Conservation (phyloP, 495 filamentous ascomycete genomes). For the Penicillium dipodomyicola region DNA sequence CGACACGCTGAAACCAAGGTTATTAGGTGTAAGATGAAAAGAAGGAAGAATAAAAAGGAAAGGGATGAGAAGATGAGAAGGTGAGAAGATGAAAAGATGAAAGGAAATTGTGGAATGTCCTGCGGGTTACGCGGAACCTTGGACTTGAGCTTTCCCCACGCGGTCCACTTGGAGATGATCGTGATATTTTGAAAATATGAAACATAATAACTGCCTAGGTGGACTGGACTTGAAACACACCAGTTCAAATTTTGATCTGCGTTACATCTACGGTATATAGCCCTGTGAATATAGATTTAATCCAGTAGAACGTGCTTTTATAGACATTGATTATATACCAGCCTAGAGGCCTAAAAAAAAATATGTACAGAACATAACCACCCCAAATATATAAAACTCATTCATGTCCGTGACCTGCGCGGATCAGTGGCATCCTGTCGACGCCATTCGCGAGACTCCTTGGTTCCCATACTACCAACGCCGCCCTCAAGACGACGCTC, state of each 20-base stretch:
- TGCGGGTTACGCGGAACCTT: constrained; percentile 26
- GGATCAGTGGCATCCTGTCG: constrained; percentile 82
- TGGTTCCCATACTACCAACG: constrained; percentile 82
- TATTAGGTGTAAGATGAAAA: background rate
- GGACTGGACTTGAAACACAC: background rate
- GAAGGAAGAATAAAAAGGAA: background rate
- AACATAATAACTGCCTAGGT: background rate
- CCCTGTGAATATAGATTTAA: background rate
- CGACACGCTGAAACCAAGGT: constrained; percentile 4
- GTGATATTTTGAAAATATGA: background rate
- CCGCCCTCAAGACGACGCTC: constrained; percentile 88
- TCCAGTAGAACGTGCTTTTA: background rate
- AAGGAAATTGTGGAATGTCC: constrained; percentile 10
- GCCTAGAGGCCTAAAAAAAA: constrained; percentile 4
- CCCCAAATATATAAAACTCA: background rate
- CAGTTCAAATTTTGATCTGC: no score
- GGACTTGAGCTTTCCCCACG: constrained; percentile 27
- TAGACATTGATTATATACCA: constrained; percentile 14
- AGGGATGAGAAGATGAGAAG: background rate
- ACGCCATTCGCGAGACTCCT: constrained; percentile 83
- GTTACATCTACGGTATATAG: no score
- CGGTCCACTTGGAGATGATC: constrained; percentile 4
- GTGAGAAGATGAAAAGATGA: background rate
- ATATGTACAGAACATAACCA: constrained; percentile 17
- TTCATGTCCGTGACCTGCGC: constrained; percentile 61